Evolutionary conservation across 371 early-diverging fungal genomes (phyloP).

Genomic region (Dichotomocladium elegans): DNA sequence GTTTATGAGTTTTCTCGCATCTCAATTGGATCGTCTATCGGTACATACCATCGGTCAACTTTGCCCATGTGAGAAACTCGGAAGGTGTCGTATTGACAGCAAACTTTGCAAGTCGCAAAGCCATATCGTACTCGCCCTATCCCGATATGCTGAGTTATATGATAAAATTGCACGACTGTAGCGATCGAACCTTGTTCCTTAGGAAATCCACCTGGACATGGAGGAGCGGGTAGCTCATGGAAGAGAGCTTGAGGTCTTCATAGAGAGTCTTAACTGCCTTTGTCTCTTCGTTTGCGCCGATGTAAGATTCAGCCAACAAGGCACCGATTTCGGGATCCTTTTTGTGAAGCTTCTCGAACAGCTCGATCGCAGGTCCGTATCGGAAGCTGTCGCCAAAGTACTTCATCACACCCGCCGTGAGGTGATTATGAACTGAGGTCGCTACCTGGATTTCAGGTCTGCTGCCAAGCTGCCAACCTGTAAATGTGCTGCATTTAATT

Average conservation of each 20-base stretch:
- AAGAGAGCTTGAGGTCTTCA: slow-evolving; percentile 71
- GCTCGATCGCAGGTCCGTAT: slow-evolving; percentile 71
- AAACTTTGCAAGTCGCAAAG: slow-evolving; percentile 81
- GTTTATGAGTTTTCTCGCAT: not conserved
- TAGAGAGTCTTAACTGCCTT: slow-evolving; percentile 85
- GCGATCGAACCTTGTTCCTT: slow-evolving; percentile 56
- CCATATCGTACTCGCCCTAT: slow-evolving; percentile 68
- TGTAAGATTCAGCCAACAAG: slow-evolving; percentile 73
- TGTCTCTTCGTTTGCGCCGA: slow-evolving; percentile 83
- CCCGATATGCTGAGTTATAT: not conserved
- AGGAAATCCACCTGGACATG: slow-evolving; percentile 88
- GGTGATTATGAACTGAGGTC: slow-evolving; percentile 80
- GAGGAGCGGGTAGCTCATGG: slow-evolving; percentile 80
- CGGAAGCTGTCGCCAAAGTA: slow-evolving; percentile 84
- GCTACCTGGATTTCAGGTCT: slow-evolving; percentile 90
- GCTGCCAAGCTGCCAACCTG: slow-evolving; percentile 93
- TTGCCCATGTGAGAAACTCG: slow-evolving; percentile 94
- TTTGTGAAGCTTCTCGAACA: slow-evolving; percentile 74
- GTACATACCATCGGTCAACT: slow-evolving; percentile 70
- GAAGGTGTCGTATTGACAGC: slow-evolving; percentile 93
- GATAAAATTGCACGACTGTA: not conserved
- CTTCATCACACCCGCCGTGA: slow-evolving; percentile 80
- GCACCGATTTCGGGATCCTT: slow-evolving; percentile 89
- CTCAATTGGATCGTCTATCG: not conserved
- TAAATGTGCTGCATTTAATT: too few species aligned